Base-by-base conservation (phyloP, 352 stramenopile genomes). In the Peronospora farinosa region DNA sequence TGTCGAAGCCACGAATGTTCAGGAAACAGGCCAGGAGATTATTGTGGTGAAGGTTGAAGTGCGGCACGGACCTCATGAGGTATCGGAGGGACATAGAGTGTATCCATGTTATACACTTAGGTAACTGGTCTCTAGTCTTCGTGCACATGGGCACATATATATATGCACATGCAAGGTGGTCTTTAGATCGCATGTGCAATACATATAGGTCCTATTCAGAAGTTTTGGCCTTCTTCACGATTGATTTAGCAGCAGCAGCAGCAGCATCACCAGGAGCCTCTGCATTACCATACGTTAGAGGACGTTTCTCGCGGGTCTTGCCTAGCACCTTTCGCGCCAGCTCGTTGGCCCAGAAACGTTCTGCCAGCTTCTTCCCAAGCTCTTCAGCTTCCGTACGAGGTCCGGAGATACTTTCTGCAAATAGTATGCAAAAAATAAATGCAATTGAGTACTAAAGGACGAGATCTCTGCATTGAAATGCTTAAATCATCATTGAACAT, bases 251-350 rank as follows among this genome's bases (percentile, higher is more conserved):
- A 11, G 67, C 74, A n/a, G n/a, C n/a, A n/a, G n/a, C n/a, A 17
- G 73, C 71, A 11, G 74, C 80, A 36, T 92, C 80, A 19, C 80
- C 80, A 8, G 80, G 80, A 11, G 73, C 66, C 51, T 92, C 80
- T 1, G 51, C 62, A 40, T 89, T 67, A 21, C 80, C 80, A 54
- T 89, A 92, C 5, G 80, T 92, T 17, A 86, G 51, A 16, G 78
- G 76, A n/a, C 80, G 77, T 62, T 92, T 92, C 51, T 83, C 57
- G 4, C 69, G 67, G 9, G 55, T 60, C 40, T 87, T 82, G 36
- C 80, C 80, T 12, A 92, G 64, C 31, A 86, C 56, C 23, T 66
- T 64, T 3, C 62, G 51, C 8, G 80, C 80, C 32, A 74, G 30
- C 1, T 71, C 51, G 52, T 88, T 82, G 30, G 49, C 55, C 21